A percentile compares a stretch with the other conserved stretches of the same genome.
phyloP scores from a whole-genome alignment of 2,329 filamentous ascomycete genomes.

The Fusarium praegraminearum region DNA sequence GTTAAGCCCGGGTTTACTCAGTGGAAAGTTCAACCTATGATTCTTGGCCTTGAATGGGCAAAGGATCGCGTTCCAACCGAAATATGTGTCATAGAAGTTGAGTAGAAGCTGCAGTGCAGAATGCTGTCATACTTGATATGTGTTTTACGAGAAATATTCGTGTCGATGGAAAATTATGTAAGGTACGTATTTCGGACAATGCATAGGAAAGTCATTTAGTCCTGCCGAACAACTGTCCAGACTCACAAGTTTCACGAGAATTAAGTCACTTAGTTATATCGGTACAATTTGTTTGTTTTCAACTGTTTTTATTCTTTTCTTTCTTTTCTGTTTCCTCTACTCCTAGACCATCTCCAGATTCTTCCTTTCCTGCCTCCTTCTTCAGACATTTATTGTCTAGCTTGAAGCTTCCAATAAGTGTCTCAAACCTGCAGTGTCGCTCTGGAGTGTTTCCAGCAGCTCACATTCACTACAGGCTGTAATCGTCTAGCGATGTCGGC shows the following conservation, averaged over 20 bases:
- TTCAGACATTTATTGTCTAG: background rate
- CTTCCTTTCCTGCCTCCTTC: background rate
- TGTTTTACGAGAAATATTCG: too few relatives aligned
- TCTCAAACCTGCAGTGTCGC: background rate
- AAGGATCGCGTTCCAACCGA: conserved; percentile 7
- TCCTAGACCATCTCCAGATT: too few relatives aligned
- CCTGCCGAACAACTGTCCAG: fast-evolving
- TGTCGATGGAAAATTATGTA: fast-evolving
- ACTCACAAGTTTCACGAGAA: background rate
- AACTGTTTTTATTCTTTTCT: background rate
- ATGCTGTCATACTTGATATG: too few relatives aligned
- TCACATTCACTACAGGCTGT: background rate
- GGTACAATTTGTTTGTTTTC: background rate
- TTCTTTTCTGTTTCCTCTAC: background rate
- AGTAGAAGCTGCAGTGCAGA: background rate
- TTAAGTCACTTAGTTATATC: background rate
- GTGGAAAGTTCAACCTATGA: conserved; percentile 4
- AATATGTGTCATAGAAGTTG: background rate
- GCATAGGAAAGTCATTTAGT: background rate
- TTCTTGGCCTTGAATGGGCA: background rate
- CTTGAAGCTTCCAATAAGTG: background rate
- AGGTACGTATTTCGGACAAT: fast-evolving
- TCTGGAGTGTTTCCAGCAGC: too few relatives aligned
- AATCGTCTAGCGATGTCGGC: too few relatives aligned
- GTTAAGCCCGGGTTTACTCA: background rate